Conservation (phyloP, 2,329 filamentous ascomycete species). For the Thermothelomyces thermophilus region DNA sequence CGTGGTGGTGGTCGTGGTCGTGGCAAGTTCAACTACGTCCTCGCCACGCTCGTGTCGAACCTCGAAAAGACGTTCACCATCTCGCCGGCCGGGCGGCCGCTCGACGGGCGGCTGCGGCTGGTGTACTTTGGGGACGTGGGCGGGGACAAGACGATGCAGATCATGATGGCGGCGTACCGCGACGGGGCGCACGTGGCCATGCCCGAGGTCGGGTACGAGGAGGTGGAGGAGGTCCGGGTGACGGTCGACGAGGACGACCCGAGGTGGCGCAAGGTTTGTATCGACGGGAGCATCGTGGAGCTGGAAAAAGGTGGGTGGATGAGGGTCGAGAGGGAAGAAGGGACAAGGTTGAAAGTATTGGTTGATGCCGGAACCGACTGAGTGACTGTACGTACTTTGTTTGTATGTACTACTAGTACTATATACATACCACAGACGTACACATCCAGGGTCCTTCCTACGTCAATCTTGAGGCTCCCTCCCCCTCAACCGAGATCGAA, state of each 20-base stretch:
- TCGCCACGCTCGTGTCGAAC: slow-evolving; percentile 70
- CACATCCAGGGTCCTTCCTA: no score
- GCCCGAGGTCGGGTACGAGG: slow-evolving; percentile 61
- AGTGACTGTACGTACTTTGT: neutral
- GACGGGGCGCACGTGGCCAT: slow-evolving; percentile 49
- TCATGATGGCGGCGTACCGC: slow-evolving; percentile 63
- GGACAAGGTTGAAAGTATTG: slow-evolving; percentile 39
- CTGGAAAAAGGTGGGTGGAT: slow-evolving; percentile 63
- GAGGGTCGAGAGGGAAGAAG: slow-evolving; percentile 49
- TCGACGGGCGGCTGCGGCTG: slow-evolving; percentile 65
- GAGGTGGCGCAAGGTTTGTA: slow-evolving; percentile 76
- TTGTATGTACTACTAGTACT: neutral
- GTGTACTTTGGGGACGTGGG: slow-evolving; percentile 66
- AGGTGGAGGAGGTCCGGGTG: slow-evolving; percentile 61
- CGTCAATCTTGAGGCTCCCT: no score
- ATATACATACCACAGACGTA: no score
- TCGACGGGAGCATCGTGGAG: slow-evolving; percentile 84
- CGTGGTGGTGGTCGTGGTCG: neutral
- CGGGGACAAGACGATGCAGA: slow-evolving; percentile 62
- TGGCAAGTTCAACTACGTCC: slow-evolving; percentile 63
- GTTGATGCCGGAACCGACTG: slow-evolving; percentile 25
- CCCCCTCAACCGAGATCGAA: no score
- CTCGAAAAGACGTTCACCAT: slow-evolving; percentile 78
- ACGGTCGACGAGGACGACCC: slow-evolving; percentile 60
- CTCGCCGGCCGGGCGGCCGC: slow-evolving; percentile 61